These are phyloP conservation scores for Plasmopara muralis DNA, from an alignment of 352 stramenopile species.

Conservation along the genomic window DNA sequence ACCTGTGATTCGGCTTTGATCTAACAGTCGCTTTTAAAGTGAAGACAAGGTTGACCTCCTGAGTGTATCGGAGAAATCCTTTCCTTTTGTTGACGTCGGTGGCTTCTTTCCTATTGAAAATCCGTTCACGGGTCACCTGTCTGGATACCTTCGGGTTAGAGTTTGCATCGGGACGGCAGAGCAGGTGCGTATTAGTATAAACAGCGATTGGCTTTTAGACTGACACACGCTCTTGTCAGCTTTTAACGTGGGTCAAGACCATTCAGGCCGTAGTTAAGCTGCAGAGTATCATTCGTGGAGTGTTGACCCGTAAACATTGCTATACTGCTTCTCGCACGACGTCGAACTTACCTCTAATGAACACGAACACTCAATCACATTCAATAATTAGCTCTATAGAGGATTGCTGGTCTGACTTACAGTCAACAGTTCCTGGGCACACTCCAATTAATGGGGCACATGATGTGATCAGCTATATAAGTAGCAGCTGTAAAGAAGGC, in stretches of 20 bases:
- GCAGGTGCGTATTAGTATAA: conserved; percentile 24
- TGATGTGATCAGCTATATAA: not conserved
- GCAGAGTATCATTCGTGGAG: conserved; percentile 6
- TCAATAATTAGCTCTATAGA: not conserved
- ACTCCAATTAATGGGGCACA: not conserved
- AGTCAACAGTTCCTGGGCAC: conserved; percentile 1
- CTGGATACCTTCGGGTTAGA: conserved; percentile 29
- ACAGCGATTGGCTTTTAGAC: not conserved
- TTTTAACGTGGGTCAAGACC: conserved; percentile 7
- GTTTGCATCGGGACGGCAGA: conserved; percentile 45
- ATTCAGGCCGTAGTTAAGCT: conserved; percentile 11
- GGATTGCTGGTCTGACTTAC: not conserved
- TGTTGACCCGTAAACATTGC: conserved; percentile 2
- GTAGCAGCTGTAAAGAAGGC: not conserved
- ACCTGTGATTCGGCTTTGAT: not conserved
- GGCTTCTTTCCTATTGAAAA: conserved; percentile 32
- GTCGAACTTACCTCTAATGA: not conserved
- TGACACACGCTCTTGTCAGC: not conserved
- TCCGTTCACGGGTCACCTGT: conserved; percentile 29
- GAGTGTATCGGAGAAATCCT: not conserved
- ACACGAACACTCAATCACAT: not conserved
- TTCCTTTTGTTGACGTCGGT: conserved; percentile 33
- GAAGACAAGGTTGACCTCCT: not conserved
- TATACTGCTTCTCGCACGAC: not conserved
- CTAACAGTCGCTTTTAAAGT: not conserved